A percentile compares a stretch with the other conserved stretches of the same genome.
phyloP scores from a whole-genome alignment of 495 filamentous ascomycete species.

The Penicillium steckii region DNA sequence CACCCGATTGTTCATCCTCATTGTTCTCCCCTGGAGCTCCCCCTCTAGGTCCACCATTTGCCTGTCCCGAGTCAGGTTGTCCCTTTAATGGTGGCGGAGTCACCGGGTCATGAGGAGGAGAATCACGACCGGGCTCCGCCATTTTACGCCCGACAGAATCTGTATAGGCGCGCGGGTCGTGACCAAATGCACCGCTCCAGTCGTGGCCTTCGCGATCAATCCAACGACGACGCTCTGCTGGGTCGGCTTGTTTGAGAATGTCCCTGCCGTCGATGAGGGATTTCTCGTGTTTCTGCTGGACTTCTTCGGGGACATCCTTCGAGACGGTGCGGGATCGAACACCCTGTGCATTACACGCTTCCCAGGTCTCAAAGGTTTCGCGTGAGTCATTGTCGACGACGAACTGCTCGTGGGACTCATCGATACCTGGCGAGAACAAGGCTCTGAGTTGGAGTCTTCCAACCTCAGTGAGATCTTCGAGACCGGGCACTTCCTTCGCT shows the following conservation, averaged over 20 bases:
- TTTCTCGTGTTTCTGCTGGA: slow-evolving; percentile 73
- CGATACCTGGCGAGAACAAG: slow-evolving; percentile 85
- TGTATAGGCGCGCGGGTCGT: slow-evolving; percentile 58
- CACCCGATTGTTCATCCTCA: slow-evolving; percentile 11
- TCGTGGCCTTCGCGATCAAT: slow-evolving; percentile 76
- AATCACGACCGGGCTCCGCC: slow-evolving; percentile 54
- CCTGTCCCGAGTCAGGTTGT: slow-evolving; percentile 18
- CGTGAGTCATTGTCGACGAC: slow-evolving; percentile 83
- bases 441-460: slow-evolving; percentile 77
- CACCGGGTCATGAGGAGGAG: slow-evolving; percentile 57
- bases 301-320: slow-evolving; percentile 62
- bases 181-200: slow-evolving; percentile 84
- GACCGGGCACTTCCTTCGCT: slow-evolving; percentile 57
- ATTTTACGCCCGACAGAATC: slow-evolving; percentile 49
- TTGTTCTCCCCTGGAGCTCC: slow-evolving; percentile 5
- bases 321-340: slow-evolving; percentile 66
- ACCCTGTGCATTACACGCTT: slow-evolving; percentile 83
- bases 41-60: not conserved
- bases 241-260: slow-evolving; percentile 66
- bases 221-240: slow-evolving; percentile 74
- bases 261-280: slow-evolving; percentile 75
- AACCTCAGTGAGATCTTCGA: slow-evolving; percentile 72
- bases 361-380: slow-evolving; percentile 93
- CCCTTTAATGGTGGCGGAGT: slow-evolving; percentile 44
- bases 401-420: slow-evolving; percentile 80